Evolutionary conservation across 2,329 filamentous ascomycete genomes (phyloP).

Genomic region (Diaporthe eres): DNA sequence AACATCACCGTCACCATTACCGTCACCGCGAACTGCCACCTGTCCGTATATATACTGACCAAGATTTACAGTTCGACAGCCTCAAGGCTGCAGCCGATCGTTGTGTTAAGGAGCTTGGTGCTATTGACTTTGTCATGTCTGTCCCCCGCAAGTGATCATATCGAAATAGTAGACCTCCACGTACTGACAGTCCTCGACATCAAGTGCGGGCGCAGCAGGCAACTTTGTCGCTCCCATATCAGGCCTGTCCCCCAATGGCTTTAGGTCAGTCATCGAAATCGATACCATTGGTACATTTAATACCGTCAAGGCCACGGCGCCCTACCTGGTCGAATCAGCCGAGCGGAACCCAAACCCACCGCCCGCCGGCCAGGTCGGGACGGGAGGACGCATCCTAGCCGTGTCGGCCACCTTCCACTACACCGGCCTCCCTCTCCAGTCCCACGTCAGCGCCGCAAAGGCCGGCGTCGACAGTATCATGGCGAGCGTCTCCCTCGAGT

Average conservation of each 20-base stretch:
- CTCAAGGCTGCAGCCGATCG: conserved; percentile 81
- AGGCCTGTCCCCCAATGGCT: conserved; percentile 87
- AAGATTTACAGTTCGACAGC: conserved; percentile 65
- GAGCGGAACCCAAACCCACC: conserved; percentile 70
- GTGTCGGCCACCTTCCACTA: conserved; percentile 94
- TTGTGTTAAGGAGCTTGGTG: conserved; percentile 86
- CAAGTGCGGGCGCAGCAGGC: conserved; percentile 90
- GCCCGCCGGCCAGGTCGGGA: conserved; percentile 68
- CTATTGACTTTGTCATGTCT: conserved; percentile 93
- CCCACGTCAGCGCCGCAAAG: conserved; percentile 93
- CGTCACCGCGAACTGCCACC: neutral
- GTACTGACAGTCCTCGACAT: conserved; percentile 26
- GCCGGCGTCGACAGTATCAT: conserved; percentile 90
- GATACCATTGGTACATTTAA: conserved; percentile 95
- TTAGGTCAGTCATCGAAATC: conserved; percentile 97
- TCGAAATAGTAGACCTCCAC: neutral
- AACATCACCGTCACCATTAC: conserved; percentile 38
- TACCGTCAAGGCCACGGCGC: conserved; percentile 91
- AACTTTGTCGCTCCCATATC: conserved; percentile 93
- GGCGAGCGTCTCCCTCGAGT: conserved; percentile 85
- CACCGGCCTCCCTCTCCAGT: conserved; percentile 85
- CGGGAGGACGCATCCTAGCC: conserved; percentile 89
- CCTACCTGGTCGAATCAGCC: conserved; percentile 84
- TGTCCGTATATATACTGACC: conserved; percentile 7
- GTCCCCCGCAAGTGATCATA: conserved; percentile 46